Evolutionary conservation across 192 early-diverging fungal species (phyloP).

Genomic region (Backusella liffmaniae): DNA sequence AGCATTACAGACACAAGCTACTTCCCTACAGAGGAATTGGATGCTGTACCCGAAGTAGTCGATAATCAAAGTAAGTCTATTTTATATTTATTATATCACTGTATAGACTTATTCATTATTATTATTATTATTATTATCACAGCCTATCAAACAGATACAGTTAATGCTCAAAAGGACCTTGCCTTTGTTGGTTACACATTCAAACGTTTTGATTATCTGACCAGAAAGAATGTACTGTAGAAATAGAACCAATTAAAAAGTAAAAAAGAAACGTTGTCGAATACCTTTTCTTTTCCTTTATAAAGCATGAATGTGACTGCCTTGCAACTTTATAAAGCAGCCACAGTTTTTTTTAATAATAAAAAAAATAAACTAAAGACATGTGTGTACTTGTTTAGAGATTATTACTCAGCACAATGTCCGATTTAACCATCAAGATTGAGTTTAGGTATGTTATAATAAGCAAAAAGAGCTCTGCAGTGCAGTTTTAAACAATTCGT

Average conservation of each 20-base stretch:
- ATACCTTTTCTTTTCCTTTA: not conserved
- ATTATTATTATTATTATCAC: not conserved
- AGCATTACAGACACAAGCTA: conserved; percentile 98
- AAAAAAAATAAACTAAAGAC: not conserved
- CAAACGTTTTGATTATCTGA: conserved; percentile 86
- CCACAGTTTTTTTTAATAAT: not conserved
- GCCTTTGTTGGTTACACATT: conserved; percentile 99
- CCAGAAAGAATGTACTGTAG: conserved; percentile 59
- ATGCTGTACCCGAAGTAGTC: conserved; percentile 60
- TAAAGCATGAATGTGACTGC: not conserved
- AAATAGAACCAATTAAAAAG: not conserved
- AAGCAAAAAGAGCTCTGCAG: not conserved
- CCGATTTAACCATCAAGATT: conserved; percentile 5
- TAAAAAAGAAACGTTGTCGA: not conserved
- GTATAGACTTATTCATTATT: not conserved
- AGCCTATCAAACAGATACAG: conserved; percentile 20
- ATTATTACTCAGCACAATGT: not conserved
- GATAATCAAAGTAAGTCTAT: conserved; percentile 15
- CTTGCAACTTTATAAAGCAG: not conserved
- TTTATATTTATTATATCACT: not conserved
- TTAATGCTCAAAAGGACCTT: conserved; percentile 79
- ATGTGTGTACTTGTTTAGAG: too few relatives aligned
- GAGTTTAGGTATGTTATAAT: conserved; percentile 2
- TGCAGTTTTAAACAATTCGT: not conserved
- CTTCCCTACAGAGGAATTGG: conserved; percentile 94